Base-by-base conservation (phyloP, 192 early-diverging fungal species). In the Linnemannia elongata region DNA sequence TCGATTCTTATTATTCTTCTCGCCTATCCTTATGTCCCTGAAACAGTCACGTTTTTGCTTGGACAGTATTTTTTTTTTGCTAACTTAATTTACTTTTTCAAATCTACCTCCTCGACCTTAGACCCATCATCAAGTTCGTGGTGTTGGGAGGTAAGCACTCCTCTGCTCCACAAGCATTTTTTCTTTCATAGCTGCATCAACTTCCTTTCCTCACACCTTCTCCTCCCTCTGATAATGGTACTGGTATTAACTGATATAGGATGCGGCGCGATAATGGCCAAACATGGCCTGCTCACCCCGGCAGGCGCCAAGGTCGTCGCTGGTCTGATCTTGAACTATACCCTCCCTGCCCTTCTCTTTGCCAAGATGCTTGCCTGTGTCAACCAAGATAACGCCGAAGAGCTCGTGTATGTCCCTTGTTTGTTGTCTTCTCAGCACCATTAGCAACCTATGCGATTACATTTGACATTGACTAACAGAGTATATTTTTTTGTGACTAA, bases 201-300 rank as follows among this genome's bases (percentile, higher is more conserved):
- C 8, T 9, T 10, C 17, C 30, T 2, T 45, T 74, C 47, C 47
- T 74, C 12, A 18, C 18, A 63, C n/a, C 0, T 60, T 52, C 24
- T 47, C n/a, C 13, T 20, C 15, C 39, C 47, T 3, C 45, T 60
- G 12, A 24, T 45, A n/a, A 22, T 76, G 33, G 36, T 8, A n/a
- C 30, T 76, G 33, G 36, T 8, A 22, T 27, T 13, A 17, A 33
- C 0, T 30, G 30, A 35, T 39, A 36, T 49, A 84, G 82, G 84
- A 86, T 86, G 84, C 35, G 84, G 84, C 42, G 84, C 84, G 24
- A 12, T 86, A 42, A 86, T 86, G 84, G 84, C 84, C 9, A 86
- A 45, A 39, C 84, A 77, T 77, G 84, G 84, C 70, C 75, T 86
- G 69, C 75, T 86, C 36, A 72, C 78, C 24, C 84, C 84, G 12